A percentile compares a stretch with the other conserved stretches of the same genome.
phyloP scores from a whole-genome alignment of 257 asterid species.

The Leonotis leonurus region DNA sequence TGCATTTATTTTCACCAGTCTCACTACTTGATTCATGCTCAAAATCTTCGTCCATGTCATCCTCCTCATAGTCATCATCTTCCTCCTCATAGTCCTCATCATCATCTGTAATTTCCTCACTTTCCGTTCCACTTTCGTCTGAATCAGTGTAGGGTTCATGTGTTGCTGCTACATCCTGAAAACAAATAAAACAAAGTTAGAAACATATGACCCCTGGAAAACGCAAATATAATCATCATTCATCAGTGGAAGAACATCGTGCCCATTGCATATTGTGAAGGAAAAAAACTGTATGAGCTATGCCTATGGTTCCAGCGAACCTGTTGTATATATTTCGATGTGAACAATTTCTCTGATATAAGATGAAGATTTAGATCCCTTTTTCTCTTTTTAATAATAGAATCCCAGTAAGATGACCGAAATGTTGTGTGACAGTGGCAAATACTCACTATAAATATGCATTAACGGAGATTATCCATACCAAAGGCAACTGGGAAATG shows the following conservation, averaged over 20 bases:
- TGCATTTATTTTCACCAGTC: slow-evolving; percentile 32
- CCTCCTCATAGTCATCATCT: slow-evolving; percentile 49
- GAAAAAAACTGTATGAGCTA: too few relatives aligned
- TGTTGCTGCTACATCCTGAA: slow-evolving; percentile 63
- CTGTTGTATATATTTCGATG: background rate
- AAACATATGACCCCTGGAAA: background rate
- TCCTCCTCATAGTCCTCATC: slow-evolving; percentile 57
- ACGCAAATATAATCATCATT: too few relatives aligned
- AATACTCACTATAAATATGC: background rate
- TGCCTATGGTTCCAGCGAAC: too few relatives aligned
- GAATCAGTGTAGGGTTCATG: slow-evolving; percentile 88
- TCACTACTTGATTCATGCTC: slow-evolving; percentile 49
- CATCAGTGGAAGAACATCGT: too few relatives aligned
- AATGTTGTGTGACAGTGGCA: background rate
- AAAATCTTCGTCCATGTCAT: slow-evolving; percentile 48
- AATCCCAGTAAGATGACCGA: background rate
- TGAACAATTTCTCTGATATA: background rate
- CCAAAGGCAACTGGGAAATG: slow-evolving; percentile 11
- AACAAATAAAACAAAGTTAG: slow-evolving; percentile 1
- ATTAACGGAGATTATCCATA: background rate
- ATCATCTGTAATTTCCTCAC: slow-evolving; percentile 83
- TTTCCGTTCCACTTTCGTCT: slow-evolving; percentile 81
- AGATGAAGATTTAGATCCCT: background rate
- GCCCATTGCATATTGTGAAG: too few relatives aligned
- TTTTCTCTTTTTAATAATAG: background rate